phyloP scores from a whole-genome alignment of 352 stramenopile species.

The Phytophthora ramorum region DNA sequence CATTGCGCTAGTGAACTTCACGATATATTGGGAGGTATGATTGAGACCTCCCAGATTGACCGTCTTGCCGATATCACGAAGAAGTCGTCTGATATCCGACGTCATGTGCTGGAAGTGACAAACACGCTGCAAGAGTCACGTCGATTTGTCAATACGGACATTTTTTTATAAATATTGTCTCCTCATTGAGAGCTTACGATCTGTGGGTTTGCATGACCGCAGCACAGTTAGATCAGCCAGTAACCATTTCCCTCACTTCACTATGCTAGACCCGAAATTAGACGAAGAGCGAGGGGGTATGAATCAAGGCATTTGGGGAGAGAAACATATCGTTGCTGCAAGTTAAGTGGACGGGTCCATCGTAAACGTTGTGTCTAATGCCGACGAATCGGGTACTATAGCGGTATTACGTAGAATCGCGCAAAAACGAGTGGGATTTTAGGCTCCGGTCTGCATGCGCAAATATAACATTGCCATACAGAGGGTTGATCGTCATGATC shows the following conservation, averaged over 20 bases:
- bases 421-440: too few species aligned
- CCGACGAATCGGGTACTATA: too few species aligned
- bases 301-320: slow-evolving; percentile 17
- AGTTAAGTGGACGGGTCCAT: slow-evolving; percentile 34
- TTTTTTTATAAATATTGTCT: slow-evolving; percentile 43
- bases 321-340: slow-evolving; percentile 30
- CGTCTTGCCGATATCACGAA: neutral
- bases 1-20: slow-evolving; percentile 32
- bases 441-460: too few species aligned
- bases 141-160: slow-evolving; percentile 13
- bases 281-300: slow-evolving; percentile 1
- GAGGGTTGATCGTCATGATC: too few species aligned
- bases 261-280: neutral
- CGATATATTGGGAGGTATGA: slow-evolving; percentile 29
- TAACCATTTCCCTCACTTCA: slow-evolving; percentile 29
- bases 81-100: slow-evolving; percentile 15
- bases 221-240: slow-evolving; percentile 22
- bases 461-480: too few species aligned
- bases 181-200: slow-evolving; percentile 27
- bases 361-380: slow-evolving; percentile 1
- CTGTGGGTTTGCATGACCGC: slow-evolving; percentile 27
- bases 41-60: neutral
- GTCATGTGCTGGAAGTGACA: slow-evolving; percentile 33
- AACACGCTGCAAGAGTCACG: slow-evolving; percentile 15
- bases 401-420: too few species aligned